Evolutionary conservation across 805 yeast species (phyloP), one percentile per base, ranked within the genome.

Genomic region (Komagataella pseudopastoris): DNA sequence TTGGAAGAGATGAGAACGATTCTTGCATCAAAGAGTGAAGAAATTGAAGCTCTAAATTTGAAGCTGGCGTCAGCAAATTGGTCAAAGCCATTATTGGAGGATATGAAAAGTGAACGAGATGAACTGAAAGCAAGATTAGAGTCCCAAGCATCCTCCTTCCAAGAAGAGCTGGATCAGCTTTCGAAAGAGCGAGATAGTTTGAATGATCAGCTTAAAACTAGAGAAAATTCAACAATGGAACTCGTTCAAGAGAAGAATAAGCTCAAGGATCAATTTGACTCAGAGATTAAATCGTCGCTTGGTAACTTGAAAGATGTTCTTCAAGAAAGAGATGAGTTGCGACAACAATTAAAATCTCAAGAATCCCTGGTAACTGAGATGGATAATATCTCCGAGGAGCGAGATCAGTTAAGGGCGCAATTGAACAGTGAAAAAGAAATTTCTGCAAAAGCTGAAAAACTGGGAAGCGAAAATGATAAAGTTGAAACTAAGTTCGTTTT

Each of bases 301-400:
- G 18, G 12, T 20, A 48, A 48, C 43, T 22, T 47, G 18, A 53
- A 59, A 50, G 52, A 55, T 39, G 53, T 56, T 0, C 56, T 56
- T 30, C 56, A 58, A 47, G 55, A 56, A 45, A 50, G 52, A 44
- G 51, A 48, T 5, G 46, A 49, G 23, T 7, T 49, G 6, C n/a
- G 8, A 7, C n/a, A n/a, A 6, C 49, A 46, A 6, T 43, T 44
- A 8, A 43, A 47, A 6, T 23, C 22, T 20, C 52, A 56, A 45
- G 44, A 48, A 4, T 48, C 36, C 16, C 44, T 36, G n/a, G 45
- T 53, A 10, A 44, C 44, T 12, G 18, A 43, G 43, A 47, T 53
- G 36, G 61, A 62, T 3, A 64, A 63, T 49, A 59, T 63, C 2
- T 54, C 53, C 12, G 44, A 52, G 1, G 50, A 60, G 16, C 53